Evolutionary conservation across 2,329 filamentous ascomycete genomes (phyloP).

Genomic region (Calcarisporium arbuscula): DNA sequence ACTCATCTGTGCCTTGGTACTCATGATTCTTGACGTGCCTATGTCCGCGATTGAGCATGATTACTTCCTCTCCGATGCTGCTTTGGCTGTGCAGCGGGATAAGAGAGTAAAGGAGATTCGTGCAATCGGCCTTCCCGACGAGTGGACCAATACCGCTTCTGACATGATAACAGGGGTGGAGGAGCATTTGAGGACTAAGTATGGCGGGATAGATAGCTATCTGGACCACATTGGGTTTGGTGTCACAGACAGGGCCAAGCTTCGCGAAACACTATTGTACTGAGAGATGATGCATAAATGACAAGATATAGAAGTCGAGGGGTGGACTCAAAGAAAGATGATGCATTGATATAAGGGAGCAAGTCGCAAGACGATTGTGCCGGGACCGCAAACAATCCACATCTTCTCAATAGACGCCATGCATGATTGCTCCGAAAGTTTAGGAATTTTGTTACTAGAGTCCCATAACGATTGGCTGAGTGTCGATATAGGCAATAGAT

Average conservation of each 20-base stretch:
- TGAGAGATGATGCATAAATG: conserved; percentile 16
- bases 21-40: conserved; percentile 57
- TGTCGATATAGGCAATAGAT: no score
- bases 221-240: conserved; percentile 56
- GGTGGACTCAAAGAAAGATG: no score
- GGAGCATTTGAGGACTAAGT: conserved; percentile 50
- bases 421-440: no score
- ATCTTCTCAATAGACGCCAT: no score
- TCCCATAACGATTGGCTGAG: no score
- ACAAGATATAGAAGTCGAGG: no score
- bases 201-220: conserved; percentile 64
- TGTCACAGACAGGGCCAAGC: conserved; percentile 29
- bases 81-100: conserved; percentile 54
- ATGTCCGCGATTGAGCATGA: conserved; percentile 59
- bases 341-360: no score
- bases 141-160: conserved; percentile 61
- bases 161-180: conserved; percentile 57
- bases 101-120: conserved; percentile 61
- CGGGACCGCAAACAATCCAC: no score
- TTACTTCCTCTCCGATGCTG: conserved; percentile 60
- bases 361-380: no score
- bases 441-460: no score
- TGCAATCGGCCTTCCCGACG: conserved; percentile 64
- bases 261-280: conserved; percentile 37
- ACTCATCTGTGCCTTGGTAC: conserved; percentile 59